Percentiles rank a stretch among this genome's conserved stretches.
Conservation (phyloP, 2,329 filamentous ascomycete genomes). For the Talaromyces albobiverticillius region DNA sequence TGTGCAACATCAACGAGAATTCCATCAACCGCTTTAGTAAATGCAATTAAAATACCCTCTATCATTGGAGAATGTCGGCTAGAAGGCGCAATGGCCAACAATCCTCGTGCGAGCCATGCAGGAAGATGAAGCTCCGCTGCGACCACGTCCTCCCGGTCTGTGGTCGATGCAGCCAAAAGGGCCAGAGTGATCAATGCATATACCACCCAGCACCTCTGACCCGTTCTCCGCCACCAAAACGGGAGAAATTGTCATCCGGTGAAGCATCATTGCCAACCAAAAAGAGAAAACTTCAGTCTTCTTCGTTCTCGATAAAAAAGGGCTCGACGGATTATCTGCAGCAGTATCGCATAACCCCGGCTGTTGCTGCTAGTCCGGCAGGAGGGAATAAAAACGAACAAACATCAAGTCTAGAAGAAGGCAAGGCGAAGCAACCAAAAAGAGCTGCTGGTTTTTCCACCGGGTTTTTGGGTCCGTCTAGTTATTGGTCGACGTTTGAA, state of each 20-base stretch:
- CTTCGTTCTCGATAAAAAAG: neutral
- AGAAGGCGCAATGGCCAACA: slow-evolving; percentile 29
- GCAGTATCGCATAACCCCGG: neutral
- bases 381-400: neutral
- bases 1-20: too few species aligned
- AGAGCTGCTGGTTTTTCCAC: neutral
- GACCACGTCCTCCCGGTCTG: slow-evolving; percentile 32
- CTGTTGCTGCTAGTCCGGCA: neutral
- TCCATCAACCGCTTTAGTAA: too few species aligned
- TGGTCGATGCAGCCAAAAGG: slow-evolving; percentile 9
- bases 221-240: neutral
- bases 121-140: slow-evolving; percentile 36
- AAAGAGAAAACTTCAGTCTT: neutral
- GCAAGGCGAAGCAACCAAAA: neutral
- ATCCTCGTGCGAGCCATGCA: slow-evolving; percentile 37
- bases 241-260: too few species aligned
- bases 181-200: slow-evolving; percentile 1
- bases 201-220: slow-evolving; percentile 10
- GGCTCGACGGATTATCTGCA: neutral
- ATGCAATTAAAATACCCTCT: too few species aligned
- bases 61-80: too few species aligned
- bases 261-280: neutral
- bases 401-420: neutral
- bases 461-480: slow-evolving; percentile 21
- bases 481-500: slow-evolving; percentile 17